phyloP scores from a whole-genome alignment of 2,329 filamentous ascomycete species.

The Monosporascus sp. region DNA sequence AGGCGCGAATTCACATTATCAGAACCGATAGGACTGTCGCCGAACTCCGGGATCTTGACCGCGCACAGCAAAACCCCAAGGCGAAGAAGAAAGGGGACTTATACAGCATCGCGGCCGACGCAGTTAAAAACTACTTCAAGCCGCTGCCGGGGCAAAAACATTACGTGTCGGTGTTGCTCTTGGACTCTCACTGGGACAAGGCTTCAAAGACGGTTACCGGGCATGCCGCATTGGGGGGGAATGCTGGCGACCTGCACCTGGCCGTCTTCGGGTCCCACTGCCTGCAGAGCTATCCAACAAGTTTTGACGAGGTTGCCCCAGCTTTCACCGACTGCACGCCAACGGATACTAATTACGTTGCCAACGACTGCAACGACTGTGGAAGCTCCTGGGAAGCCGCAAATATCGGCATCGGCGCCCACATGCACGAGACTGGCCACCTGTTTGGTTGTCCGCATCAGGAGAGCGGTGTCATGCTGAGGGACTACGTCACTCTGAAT shows the following conservation, averaged over 20 bases:
- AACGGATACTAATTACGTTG: constrained; percentile 73
- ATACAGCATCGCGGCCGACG: constrained; percentile 71
- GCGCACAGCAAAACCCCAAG: constrained; percentile 69
- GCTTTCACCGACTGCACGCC: constrained; percentile 87
- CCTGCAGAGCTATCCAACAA: constrained; percentile 84
- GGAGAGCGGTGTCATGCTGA: constrained; percentile 84
- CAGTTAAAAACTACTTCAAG: constrained; percentile 72
- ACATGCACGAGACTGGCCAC: constrained; percentile 87
- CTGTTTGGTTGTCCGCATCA: constrained; percentile 87
- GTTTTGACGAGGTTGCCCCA: constrained; percentile 82
- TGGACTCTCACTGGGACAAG: constrained; percentile 87
- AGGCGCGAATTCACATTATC: constrained; percentile 85
- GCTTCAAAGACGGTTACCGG: constrained; percentile 64
- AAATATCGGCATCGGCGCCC: constrained; percentile 88
- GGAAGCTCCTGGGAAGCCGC: constrained; percentile 95
- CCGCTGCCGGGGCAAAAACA: constrained; percentile 72
- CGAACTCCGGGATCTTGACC: constrained; percentile 72
- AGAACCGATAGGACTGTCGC: constrained; percentile 76
- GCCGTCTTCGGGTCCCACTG: constrained; percentile 91
- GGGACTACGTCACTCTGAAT: constrained; percentile 81
- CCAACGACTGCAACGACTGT: constrained; percentile 80
- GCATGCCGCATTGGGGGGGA: constrained; percentile 79
- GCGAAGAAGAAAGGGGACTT: constrained; percentile 68
- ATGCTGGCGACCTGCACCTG: constrained; percentile 67
- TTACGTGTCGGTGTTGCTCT: constrained; percentile 79